Evolutionary conservation across 495 filamentous ascomycete species (phyloP), one percentile per base, ranked within the genome.

Genomic region (Penicillium dipodomyicola): DNA sequence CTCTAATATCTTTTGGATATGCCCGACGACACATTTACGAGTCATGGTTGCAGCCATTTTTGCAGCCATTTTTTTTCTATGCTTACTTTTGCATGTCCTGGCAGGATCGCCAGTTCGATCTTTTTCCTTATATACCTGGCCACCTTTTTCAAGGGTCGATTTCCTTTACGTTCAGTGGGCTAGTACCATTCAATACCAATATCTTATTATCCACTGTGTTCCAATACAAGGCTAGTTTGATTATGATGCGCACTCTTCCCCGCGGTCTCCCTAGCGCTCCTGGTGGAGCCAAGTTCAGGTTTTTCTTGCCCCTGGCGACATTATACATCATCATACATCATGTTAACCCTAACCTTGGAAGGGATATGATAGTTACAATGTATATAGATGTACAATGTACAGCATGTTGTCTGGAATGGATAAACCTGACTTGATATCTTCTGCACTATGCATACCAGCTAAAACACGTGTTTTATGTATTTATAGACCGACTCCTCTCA

Each of bases 201-300:
- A 48, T 33, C 27, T 27, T 41, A 32, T 22, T 25, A 29, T 41
- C 42, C 20, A n/a, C 10, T 29, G 14, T 17, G 11, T 29, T 11
- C 41, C 14, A 57, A 40, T 55, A 59, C 59, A 55, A 10, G 56
- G 52, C 54, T 45, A n/a, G 46, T 65, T 63, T 64, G 52, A 68
- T 68, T 68, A 58, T 58, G 65, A 66, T 68, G 60, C 63, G 65
- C 65, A 53, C 58, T 61, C 52, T 51, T 65, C 59, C 65, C 57
- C 65, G 60, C 65, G 60, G 62, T 54, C 49, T 37, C 14, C 14
- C 46, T 68, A 61, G 65, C 60, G 65, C 27, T 48, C 23, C 32
- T 15, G 23, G 62, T 60, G 57, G 63, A 47, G 25, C 52, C 59
- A 2, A 44, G 48, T 19, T 27, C 45, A 56, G 51, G 54, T 56